Evolutionary conservation across 2,329 filamentous ascomycete genomes (phyloP).

Genomic region (Venturia aucupariae): DNA sequence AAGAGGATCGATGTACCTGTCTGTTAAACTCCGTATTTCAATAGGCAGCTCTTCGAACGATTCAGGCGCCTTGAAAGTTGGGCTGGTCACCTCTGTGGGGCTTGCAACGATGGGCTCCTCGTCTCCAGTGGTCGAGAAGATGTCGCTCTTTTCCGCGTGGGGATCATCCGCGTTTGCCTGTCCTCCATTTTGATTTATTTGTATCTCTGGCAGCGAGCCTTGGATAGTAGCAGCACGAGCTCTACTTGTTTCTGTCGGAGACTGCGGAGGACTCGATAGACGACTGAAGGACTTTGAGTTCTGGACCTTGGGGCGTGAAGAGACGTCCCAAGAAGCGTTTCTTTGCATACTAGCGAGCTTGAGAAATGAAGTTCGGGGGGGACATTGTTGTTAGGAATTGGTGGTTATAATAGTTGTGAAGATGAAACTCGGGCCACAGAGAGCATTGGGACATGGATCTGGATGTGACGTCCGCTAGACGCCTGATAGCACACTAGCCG

Average conservation of each 20-base stretch:
- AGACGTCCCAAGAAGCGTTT: conserved; percentile 8
- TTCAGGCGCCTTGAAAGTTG: conserved; percentile 40
- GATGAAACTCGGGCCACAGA: background rate
- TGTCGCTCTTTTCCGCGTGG: conserved; percentile 25
- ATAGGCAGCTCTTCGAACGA: conserved; percentile 86
- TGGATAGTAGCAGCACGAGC: conserved; percentile 40
- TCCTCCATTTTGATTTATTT: background rate
- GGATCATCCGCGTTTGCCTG: background rate
- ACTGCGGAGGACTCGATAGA: conserved; percentile 21
- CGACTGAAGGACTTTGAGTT: conserved; percentile 41
- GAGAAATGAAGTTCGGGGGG: background rate
- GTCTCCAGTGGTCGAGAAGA: conserved; percentile 33
- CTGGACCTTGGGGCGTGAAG: conserved; percentile 22
- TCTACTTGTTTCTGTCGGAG: conserved; percentile 20
- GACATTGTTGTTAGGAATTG: conserved; percentile 1
- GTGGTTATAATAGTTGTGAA: background rate
- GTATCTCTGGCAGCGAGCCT: conserved; percentile 19
- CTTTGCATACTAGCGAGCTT: conserved; percentile 5
- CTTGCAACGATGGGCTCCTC: conserved; percentile 23
- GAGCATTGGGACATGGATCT: background rate
- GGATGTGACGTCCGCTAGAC: background rate
- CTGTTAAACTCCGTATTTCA: conserved; percentile 81
- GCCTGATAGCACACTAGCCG: background rate
- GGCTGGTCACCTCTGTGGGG: conserved; percentile 20
- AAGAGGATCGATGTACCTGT: conserved; percentile 50